These are phyloP conservation scores for Periconia macrospinosa DNA, from an alignment of 2,329 filamentous ascomycete species.

Conservation along the genomic window DNA sequence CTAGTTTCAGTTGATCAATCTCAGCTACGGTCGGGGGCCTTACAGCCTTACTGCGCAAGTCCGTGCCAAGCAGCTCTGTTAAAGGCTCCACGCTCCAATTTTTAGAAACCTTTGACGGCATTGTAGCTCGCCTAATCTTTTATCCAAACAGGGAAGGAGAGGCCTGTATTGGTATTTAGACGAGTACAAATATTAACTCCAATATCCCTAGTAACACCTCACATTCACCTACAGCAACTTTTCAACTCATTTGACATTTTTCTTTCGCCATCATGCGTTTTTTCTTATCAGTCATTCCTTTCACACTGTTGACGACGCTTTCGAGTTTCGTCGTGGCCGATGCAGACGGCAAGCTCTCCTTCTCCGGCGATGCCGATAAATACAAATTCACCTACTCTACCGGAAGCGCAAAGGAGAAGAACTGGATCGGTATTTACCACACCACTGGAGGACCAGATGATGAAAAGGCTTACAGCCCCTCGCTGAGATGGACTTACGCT, in stretches of 20 bases:
- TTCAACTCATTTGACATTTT: neutral
- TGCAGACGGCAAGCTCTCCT: neutral
- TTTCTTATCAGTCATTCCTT: neutral
- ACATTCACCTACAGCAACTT: too few relatives aligned
- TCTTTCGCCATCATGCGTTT: neutral
- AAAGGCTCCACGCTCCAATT: too few relatives aligned
- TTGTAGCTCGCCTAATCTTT: too few relatives aligned
- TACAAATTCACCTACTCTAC: slow-evolving; percentile 9
- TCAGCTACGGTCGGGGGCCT: too few relatives aligned
- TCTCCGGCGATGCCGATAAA: neutral
- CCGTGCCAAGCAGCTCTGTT: too few relatives aligned
- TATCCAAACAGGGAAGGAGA: too few relatives aligned
- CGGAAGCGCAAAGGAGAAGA: slow-evolving; percentile 5
- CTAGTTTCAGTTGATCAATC: too few relatives aligned
- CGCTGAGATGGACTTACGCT: slow-evolving; percentile 7
- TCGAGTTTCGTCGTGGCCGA: neutral
- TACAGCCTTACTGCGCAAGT: too few relatives aligned
- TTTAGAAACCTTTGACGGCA: too few relatives aligned
- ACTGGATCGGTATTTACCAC: slow-evolving; percentile 13
- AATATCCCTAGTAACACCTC: neutral
- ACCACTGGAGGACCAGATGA: slow-evolving; percentile 4
- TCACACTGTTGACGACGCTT: neutral
- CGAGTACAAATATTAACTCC: too few relatives aligned
- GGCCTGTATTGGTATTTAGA: too few relatives aligned
- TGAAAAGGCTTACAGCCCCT: slow-evolving; percentile 4